A percentile compares a stretch with the other conserved stretches of the same genome.
These are phyloP conservation scores for Toxoplasma gondii DNA, from an alignment of 169 alveolate genomes.

Conservation along the genomic window DNA sequence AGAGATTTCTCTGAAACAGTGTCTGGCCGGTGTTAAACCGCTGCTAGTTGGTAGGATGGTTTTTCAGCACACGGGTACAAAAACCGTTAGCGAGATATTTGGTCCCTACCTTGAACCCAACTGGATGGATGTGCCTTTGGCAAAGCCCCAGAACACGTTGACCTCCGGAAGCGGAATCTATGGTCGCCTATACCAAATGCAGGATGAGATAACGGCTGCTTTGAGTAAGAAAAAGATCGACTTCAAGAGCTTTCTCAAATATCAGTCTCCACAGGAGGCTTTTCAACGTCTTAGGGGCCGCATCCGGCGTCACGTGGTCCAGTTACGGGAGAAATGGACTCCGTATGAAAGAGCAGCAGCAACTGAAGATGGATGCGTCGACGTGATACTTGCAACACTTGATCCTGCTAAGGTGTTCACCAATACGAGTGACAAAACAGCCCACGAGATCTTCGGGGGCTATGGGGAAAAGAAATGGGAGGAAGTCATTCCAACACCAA, in stretches of 20 bases:
- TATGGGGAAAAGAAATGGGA: not conserved
- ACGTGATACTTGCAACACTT: not conserved
- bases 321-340: not conserved
- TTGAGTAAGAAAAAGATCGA: not conserved
- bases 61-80: not conserved
- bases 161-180: not conserved
- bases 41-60: not conserved
- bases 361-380: not conserved
- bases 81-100: not conserved
- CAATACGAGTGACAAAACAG: not conserved
- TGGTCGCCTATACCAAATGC: not conserved
- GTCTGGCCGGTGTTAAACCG: not conserved
- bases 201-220: not conserved
- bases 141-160: too few species aligned
- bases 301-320: not conserved
- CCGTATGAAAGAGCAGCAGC: not conserved
- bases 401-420: not conserved
- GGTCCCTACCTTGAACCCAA: not conserved
- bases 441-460: not conserved
- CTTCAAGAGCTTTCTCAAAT: not conserved
- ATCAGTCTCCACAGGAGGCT: not conserved
- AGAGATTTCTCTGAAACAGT: not conserved
- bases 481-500: not conserved
- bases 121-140: not conserved
- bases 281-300: not conserved